Evolutionary conservation across 768 basidiomycete genomes (phyloP), one percentile per base, ranked within the genome.

Genomic region (Amanita rimosa): DNA sequence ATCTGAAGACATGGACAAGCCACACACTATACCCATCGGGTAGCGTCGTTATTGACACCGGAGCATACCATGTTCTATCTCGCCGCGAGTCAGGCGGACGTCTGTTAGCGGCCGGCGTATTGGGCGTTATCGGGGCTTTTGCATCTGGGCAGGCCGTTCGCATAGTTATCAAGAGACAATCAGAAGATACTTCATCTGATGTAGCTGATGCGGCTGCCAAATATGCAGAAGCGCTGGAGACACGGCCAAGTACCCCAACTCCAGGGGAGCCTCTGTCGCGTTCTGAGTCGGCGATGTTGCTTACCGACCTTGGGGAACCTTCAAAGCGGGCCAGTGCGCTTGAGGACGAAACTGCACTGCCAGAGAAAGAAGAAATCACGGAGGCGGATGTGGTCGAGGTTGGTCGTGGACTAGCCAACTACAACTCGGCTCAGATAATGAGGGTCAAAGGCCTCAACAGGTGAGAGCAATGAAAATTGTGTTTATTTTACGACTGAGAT

Each of bases 1-100:
- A 96, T 58, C 75, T 96, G 42, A 95, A 97, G 57, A 81, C 88
- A 48, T 99, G 96, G 96, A 95, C 95, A 24, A 81, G 83, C n/a
- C 93, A 99, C 64, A 97, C 95, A 0, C 72, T 98, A 13, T 81
- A 80, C 52, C 87, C 95, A 0, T 78, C 94, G 0, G 96, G 96
- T 0, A 83, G 79, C 37, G 79, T 98, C 37, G 71, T 94, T 60
- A 85, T 98, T 54, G 93, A 96, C 62, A 64, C 77, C 14, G 95
- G 96, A 8, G 96, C 96, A 0, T 83, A 93, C 60, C 71, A 75
- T 21, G 92, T 96, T 31, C 74, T 98, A 48, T 82, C 85, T 9
- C 78, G 83, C 45, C 78, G 85, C 24, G 85, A 91, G 60, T 91
- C 88, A 3, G 95, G 94, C 11, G 94, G 94, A 6, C 75, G 94